Evolutionary conservation across 805 yeast species (phyloP).

Genomic region (Ogataea zsoltii): DNA sequence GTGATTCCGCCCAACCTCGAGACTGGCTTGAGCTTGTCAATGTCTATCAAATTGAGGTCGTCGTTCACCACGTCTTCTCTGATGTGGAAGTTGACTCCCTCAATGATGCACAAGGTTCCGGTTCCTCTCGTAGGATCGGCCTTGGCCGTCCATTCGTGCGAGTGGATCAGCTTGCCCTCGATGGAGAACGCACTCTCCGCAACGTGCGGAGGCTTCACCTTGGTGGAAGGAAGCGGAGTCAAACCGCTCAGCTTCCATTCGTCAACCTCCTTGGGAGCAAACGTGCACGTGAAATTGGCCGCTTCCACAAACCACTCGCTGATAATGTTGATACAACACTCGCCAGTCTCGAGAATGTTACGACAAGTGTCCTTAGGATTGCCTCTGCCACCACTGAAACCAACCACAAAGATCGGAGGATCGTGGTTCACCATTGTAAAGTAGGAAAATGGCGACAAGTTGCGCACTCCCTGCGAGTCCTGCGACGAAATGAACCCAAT

Average conservation of each 20-base stretch:
- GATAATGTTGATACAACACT: conserved; percentile 55
- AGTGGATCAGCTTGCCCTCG: conserved; percentile 50
- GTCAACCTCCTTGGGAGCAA: conserved; percentile 49
- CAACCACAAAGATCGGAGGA: conserved; percentile 59
- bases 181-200: conserved; percentile 62
- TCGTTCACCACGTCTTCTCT: conserved; percentile 54
- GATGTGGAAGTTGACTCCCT: conserved; percentile 58
- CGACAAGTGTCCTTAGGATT: conserved; percentile 49
- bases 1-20: conserved; percentile 54
- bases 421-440: conserved; percentile 48
- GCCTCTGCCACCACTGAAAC: conserved; percentile 43
- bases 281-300: conserved; percentile 50
- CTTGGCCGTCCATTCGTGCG: conserved; percentile 47
- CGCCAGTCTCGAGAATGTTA: conserved; percentile 52
- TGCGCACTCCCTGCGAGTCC: conserved; percentile 41
- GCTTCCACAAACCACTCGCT: conserved; percentile 69
- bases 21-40: conserved; percentile 51
- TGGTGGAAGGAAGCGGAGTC: conserved; percentile 43
- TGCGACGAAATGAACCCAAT: conserved; percentile 57
- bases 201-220: conserved; percentile 56
- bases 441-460: conserved; percentile 64
- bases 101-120: conserved; percentile 46
- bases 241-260: conserved; percentile 61
- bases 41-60: conserved; percentile 41
- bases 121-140: conserved; percentile 34